phyloP scores from a whole-genome alignment of 2,329 filamentous ascomycete genomes.

The Fusarium dimerum region DNA sequence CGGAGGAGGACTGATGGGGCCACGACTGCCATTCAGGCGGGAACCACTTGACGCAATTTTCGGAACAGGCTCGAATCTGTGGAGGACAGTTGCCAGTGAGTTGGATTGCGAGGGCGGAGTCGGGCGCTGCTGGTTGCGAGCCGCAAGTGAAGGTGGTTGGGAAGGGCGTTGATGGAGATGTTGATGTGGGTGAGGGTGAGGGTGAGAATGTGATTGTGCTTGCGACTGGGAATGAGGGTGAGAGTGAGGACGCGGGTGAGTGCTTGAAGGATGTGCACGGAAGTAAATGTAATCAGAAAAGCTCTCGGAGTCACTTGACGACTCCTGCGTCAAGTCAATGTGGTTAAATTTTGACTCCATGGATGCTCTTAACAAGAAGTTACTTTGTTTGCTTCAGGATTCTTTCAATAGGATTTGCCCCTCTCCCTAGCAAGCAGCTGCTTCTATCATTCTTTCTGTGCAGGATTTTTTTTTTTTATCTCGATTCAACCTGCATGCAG shows the following conservation, averaged over 20 bases:
- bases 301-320: conserved; percentile 15
- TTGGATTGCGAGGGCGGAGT: not conserved
- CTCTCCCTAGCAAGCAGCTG: conserved; percentile 23
- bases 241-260: not conserved
- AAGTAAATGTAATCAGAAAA: not conserved
- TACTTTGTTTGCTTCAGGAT: conserved; percentile 23
- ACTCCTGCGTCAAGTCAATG: conserved; percentile 23
- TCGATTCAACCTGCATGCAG: not conserved
- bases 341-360: conserved; percentile 5
- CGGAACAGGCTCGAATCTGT: not conserved
- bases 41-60: conserved; percentile 4
- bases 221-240: no score
- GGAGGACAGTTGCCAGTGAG: not conserved
- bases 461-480: conserved; percentile 1
- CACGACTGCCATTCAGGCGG: conserved; percentile 7
- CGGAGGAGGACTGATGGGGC: conserved; percentile 32
- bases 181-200: not conserved
- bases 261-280: not conserved
- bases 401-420: conserved; percentile 26
- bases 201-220: no score
- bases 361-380: conserved; percentile 4
- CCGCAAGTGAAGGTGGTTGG: not conserved
- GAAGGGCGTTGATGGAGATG: not conserved
- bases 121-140: not conserved
- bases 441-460: conserved; percentile 25